phyloP scores from a whole-genome alignment of 2,329 filamentous ascomycete genomes.

The Blastomyces percursus region DNA sequence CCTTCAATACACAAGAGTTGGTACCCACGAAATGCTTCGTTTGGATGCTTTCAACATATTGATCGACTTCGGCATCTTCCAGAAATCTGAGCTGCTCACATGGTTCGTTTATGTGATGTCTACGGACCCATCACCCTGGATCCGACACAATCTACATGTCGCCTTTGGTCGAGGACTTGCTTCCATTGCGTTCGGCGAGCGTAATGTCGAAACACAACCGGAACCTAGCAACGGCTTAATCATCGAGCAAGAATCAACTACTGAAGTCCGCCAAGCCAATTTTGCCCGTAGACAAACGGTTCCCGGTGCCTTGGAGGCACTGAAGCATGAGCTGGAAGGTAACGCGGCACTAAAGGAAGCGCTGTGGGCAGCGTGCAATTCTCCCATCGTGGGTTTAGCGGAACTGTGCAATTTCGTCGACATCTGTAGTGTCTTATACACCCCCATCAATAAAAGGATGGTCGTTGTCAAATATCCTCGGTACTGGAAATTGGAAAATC shows the following conservation, averaged over 20 bases:
- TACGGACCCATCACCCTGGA: constrained; percentile 47
- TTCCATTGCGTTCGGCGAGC: constrained; percentile 48
- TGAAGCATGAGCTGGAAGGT: constrained; percentile 43
- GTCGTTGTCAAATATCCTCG: constrained; percentile 45
- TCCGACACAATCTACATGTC: constrained; percentile 43
- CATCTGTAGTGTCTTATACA: constrained; percentile 47
- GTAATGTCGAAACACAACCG: constrained; percentile 23
- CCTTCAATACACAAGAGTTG: constrained; percentile 49
- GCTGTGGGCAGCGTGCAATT: constrained; percentile 47
- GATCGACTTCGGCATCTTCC: constrained; percentile 44
- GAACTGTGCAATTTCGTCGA: constrained; percentile 49
- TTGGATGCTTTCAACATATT: constrained; percentile 49
- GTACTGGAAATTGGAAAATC: constrained; percentile 45
- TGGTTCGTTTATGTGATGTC: constrained; percentile 49
- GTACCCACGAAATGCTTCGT: constrained; percentile 50
- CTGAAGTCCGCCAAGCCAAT: constrained; percentile 42
- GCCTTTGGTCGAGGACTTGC: constrained; percentile 47
- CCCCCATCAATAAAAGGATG: constrained; percentile 39
- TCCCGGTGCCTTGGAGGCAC: constrained; percentile 46
- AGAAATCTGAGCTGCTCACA: constrained; percentile 40
- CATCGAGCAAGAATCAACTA: constrained; percentile 46
- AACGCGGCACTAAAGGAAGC: constrained; percentile 42
- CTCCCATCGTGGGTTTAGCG: constrained; percentile 39
- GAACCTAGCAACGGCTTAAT: constrained; percentile 37
- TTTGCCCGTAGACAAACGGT: constrained; percentile 46